Evolutionary conservation across 2,329 filamentous ascomycete species (phyloP).

Genomic region (Neofusicoccum kwambonambiense): DNA sequence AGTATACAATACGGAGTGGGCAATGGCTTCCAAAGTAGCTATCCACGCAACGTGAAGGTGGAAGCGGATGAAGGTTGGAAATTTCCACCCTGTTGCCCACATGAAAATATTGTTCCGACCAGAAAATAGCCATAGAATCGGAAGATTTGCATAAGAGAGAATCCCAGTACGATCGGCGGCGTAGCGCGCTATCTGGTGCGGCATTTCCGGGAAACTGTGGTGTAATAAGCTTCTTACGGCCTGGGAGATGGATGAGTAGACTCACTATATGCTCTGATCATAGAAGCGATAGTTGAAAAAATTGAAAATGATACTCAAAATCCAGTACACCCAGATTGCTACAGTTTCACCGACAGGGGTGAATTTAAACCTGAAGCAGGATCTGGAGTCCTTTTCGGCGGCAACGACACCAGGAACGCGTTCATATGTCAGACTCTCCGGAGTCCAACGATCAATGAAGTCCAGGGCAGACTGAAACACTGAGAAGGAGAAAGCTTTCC

Average conservation of each 20-base stretch:
- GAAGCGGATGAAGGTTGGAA: constrained; percentile 64
- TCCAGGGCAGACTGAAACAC: background rate
- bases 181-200: background rate
- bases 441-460: background rate
- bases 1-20: constrained; percentile 63
- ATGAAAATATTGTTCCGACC: constrained; percentile 66
- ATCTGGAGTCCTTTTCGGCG: constrained; percentile 2
- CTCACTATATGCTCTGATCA: constrained; percentile 4
- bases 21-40: constrained; percentile 60
- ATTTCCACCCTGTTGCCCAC: constrained; percentile 68
- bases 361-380: constrained; percentile 2
- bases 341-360: background rate
- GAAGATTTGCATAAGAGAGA: background rate
- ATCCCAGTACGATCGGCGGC: constrained; percentile 3
- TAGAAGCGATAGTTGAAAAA: constrained; percentile 5
- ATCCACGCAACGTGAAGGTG: constrained; percentile 67
- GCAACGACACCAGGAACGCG: background rate
- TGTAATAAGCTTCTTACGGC: background rate
- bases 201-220: background rate
- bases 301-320: background rate
- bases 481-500: background rate
- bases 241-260: background rate
- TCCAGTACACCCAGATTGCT: background rate
- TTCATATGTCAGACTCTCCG: background rate
- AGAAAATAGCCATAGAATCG: constrained; percentile 61